Base-by-base conservation (phyloP, 2,329 filamentous ascomycete species). In the Ceratocystis smalleyi region DNA sequence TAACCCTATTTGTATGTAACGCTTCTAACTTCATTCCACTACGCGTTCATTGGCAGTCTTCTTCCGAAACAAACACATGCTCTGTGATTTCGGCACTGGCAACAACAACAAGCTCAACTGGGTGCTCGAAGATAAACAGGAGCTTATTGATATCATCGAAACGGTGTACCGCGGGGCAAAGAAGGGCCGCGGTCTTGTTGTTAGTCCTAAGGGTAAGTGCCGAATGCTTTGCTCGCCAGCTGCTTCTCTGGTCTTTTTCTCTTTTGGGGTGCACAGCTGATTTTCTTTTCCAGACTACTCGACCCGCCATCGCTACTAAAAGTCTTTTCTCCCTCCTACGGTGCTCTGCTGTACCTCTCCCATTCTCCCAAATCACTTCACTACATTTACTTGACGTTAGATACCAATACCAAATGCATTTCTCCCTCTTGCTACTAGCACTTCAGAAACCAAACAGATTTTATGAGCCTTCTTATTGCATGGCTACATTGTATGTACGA, bases 41-140 rank as follows among this genome's bases (percentile, higher is more conserved):
- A 32, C 24, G 47, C 51, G 0, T 24, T 17, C 12, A 55, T 30
- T 4, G 8, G 24, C 45, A 67, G 66, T 80, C 79, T 96, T 96
- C 81, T 96, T 91, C 79, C 84, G 92, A 67, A 99, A 99, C 74
- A 99, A 99, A 75, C 91, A 96, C 76, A 97, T 97, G 84, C 95
- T 95, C 88, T 90, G 88, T 74, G 92, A 97, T 82, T 91, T 96
- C 70, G 92, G 92, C 59, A 99, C 94, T 1, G 94, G 94, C 69
- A 96, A 99, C 77, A 99, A 99, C 76, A 99, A 99, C 75, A 97
- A 97, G 75, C 79, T 96, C 69, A 96, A 96, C 73, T 96, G 90
- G 86, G 89, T 96, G 59, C 79, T 76, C 35, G 91, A 97, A 76
- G 92, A 99, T 73, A 97, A 99, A 77, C 92, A 97, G 75, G 94